These are phyloP conservation scores for Jatropha podagrica DNA, from an alignment of 441 rosid species.

Conservation along the genomic window DNA sequence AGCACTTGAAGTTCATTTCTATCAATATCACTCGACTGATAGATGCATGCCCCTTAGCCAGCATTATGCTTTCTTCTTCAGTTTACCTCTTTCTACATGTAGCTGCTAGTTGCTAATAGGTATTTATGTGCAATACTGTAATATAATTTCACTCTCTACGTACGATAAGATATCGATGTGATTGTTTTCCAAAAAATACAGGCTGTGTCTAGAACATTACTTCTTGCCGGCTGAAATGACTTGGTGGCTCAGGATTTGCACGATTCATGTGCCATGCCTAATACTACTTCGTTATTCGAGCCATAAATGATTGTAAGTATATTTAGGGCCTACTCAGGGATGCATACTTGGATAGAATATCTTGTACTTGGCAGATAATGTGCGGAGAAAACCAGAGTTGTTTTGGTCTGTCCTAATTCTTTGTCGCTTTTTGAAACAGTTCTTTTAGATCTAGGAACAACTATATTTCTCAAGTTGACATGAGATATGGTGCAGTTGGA, in stretches of 20 bases:
- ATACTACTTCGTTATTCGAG: not conserved
- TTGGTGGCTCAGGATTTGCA: too few species aligned
- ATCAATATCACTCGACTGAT: not conserved
- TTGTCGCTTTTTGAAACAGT: not conserved
- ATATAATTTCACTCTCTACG: too few species aligned
- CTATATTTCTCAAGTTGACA: slow-evolving; percentile 1
- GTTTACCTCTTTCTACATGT: too few species aligned
- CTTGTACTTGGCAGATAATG: slow-evolving; percentile 1
- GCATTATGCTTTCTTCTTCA: too few species aligned
- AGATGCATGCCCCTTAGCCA: not conserved
- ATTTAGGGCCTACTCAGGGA: not conserved
- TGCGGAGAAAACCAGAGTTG: not conserved
- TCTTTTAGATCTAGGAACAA: not conserved
- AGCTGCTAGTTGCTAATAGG: too few species aligned
- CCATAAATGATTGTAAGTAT: not conserved
- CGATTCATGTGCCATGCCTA: too few species aligned
- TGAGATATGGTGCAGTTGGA: not conserved
- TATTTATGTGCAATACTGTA: too few species aligned
- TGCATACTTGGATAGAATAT: not conserved
- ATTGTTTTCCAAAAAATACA: not conserved
- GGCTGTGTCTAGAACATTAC: too few species aligned
- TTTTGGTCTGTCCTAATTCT: not conserved
- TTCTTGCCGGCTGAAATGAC: not conserved
- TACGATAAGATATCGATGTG: too few species aligned
- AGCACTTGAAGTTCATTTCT: slow-evolving; percentile 2